phyloP scores from a whole-genome alignment of 106 monocot genomes.

The Platanthera guangdongensis region DNA sequence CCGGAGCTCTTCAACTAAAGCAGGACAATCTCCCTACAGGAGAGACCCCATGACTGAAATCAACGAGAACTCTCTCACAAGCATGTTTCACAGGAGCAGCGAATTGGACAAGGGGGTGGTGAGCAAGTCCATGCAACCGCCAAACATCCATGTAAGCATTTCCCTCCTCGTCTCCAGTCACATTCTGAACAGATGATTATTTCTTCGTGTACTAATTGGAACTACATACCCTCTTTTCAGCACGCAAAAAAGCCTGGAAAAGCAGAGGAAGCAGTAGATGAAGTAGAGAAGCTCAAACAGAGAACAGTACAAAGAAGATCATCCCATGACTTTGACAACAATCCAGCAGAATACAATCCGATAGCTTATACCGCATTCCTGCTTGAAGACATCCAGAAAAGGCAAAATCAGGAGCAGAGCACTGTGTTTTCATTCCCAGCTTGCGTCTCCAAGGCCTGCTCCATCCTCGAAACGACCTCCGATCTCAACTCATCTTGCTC shows the following conservation, averaged over 20 bases:
- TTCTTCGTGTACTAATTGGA: not conserved
- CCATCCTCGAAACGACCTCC: conserved; percentile 86
- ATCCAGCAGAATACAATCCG: conserved; percentile 15
- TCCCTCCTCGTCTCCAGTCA: not conserved
- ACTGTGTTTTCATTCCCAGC: conserved; percentile 64
- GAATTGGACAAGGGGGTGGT: conserved; percentile 3
- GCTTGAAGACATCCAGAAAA: conserved; percentile 82
- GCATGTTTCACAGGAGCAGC: conserved; percentile 16
- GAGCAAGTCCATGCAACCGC: conserved; percentile 2
- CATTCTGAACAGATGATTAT: not conserved
- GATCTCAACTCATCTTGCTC: conserved; percentile 59
- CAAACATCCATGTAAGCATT: not conserved
- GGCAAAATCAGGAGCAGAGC: conserved; percentile 39
- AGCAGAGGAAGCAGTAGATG: not conserved
- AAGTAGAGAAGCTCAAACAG: not conserved
- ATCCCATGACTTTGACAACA: conserved; percentile 38
- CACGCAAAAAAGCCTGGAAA: not conserved
- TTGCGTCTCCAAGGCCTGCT: conserved; percentile 80
- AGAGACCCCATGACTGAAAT: conserved; percentile 81
- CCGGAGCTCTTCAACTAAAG: conserved; percentile 71
- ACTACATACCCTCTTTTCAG: not conserved
- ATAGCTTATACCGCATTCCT: conserved; percentile 46
- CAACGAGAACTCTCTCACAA: conserved; percentile 46
- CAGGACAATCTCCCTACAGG: conserved; percentile 57
- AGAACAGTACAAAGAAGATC: conserved; percentile 22